Percentiles rank a stretch among this genome's conserved stretches.
These are phyloP conservation scores for Themeda triandra DNA, from an alignment of 176 grass and related monocot species.

Conservation along the genomic window DNA sequence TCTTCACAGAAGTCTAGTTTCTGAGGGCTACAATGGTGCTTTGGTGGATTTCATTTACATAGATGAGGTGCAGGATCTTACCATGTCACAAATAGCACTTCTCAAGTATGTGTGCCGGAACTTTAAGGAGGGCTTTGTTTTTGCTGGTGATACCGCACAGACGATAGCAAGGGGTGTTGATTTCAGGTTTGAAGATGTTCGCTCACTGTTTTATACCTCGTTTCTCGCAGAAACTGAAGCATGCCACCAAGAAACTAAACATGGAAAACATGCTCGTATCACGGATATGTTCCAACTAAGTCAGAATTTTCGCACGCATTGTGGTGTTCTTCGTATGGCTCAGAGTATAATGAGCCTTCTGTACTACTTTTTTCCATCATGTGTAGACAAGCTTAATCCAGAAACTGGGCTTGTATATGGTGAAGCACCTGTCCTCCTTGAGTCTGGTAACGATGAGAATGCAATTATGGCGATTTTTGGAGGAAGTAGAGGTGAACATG, in stretches of 20 bases:
- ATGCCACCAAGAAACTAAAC: slow-evolving; percentile 24
- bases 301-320: slow-evolving; percentile 92
- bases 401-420: slow-evolving; percentile 80
- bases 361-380: slow-evolving; percentile 73
- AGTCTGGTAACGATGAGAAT: slow-evolving; percentile 73
- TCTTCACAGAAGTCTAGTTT: slow-evolving; percentile 43
- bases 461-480: slow-evolving; percentile 88
- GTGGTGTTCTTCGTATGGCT: slow-evolving; percentile 63
- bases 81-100: slow-evolving; percentile 69
- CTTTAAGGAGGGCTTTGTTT: slow-evolving; percentile 77
- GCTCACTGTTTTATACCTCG: slow-evolving; percentile 70
- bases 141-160: slow-evolving; percentile 89
- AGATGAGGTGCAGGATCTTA: slow-evolving; percentile 96
- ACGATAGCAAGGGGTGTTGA: slow-evolving; percentile 88
- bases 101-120: slow-evolving; percentile 77
- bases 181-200: slow-evolving; percentile 88
- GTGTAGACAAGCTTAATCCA: slow-evolving; percentile 67
- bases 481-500: slow-evolving; percentile 21
- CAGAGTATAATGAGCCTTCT: slow-evolving; percentile 79
- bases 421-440: slow-evolving; percentile 75
- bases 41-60: slow-evolving; percentile 75
- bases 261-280: slow-evolving; percentile 40
- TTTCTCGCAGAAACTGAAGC: slow-evolving; percentile 44
- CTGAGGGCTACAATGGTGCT: slow-evolving; percentile 47
- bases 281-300: slow-evolving; percentile 68